A percentile compares a stretch with the other conserved stretches of the same genome.
Conservation (phyloP, 2,329 filamentous ascomycete species). For the Paraphoma sp. region DNA sequence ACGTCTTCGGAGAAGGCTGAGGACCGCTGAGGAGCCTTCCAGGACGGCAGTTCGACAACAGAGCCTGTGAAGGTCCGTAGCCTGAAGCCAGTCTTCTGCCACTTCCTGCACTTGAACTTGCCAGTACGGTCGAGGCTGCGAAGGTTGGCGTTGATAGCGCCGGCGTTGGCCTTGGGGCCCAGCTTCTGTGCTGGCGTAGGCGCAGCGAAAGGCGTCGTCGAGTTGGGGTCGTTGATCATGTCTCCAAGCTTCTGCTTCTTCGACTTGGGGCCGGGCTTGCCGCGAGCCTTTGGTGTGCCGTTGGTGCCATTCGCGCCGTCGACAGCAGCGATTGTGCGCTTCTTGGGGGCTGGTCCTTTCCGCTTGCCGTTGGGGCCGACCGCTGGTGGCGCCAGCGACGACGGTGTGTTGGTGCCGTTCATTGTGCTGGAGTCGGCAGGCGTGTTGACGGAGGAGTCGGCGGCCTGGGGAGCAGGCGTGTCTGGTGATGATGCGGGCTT, state of each 20-base stretch:
- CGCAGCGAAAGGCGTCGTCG: conserved; percentile 50
- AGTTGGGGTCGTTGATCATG: conserved; percentile 52
- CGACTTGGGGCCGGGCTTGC: conserved; percentile 96
- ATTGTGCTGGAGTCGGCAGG: conserved; percentile 51
- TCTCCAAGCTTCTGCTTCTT: conserved; percentile 80
- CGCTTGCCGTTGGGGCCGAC: conserved; percentile 66
- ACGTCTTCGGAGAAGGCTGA: conserved; percentile 66
- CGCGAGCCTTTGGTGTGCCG: conserved; percentile 69
- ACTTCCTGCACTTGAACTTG: conserved; percentile 83
- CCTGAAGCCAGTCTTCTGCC: conserved; percentile 81
- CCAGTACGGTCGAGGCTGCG: conserved; percentile 92
- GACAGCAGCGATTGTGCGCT: conserved; percentile 61
- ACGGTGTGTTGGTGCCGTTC: conserved; percentile 43
- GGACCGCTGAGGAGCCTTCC: conserved; percentile 74
- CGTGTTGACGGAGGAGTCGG: conserved; percentile 46
- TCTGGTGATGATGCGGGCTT: conserved; percentile 49
- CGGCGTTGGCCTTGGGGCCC: conserved; percentile 94
- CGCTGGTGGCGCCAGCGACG: conserved; percentile 52
- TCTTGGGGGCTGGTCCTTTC: conserved; percentile 73
- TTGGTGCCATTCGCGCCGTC: conserved; percentile 56
- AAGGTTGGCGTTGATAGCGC: conserved; percentile 95
- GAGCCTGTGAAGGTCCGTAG: conserved; percentile 94
- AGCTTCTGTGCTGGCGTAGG: conserved; percentile 74
- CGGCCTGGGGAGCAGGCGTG: conserved; percentile 42
- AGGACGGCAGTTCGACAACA: conserved; percentile 80